phyloP scores from a whole-genome alignment of 805 yeast genomes.

The Hagleromyces aurorensis region DNA sequence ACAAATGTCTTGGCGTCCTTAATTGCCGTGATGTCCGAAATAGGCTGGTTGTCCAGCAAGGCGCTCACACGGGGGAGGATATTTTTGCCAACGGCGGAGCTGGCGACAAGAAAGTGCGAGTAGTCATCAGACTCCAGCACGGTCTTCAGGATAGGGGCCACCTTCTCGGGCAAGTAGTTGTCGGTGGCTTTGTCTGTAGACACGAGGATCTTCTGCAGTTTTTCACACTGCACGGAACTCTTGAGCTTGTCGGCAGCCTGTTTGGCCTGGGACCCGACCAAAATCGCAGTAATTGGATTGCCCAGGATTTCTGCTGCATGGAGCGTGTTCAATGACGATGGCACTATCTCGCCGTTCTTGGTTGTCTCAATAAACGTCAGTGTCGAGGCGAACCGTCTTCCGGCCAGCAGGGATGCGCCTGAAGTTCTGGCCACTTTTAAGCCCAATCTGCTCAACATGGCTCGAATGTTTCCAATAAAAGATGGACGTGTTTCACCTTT shows the following conservation, averaged over 20 bases:
- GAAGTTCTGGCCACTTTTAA: too few relatives aligned
- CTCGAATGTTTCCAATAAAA: too few relatives aligned
- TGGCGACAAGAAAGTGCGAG: conserved; percentile 71
- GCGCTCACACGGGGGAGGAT: conserved; percentile 85
- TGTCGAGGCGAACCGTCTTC: conserved; percentile 55
- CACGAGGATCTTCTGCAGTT: conserved; percentile 45
- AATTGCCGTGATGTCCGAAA: conserved; percentile 72
- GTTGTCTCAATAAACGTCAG: conserved; percentile 66
- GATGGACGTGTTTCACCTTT: too few relatives aligned
- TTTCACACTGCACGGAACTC: conserved; percentile 9
- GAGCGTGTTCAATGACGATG: conserved; percentile 64
- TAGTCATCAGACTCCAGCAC: conserved; percentile 25
- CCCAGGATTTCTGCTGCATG: conserved; percentile 73
- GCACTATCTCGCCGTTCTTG: conserved; percentile 44
- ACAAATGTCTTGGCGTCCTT: conserved; percentile 63
- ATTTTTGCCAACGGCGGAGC: conserved; percentile 83
- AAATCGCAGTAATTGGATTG: conserved; percentile 70
- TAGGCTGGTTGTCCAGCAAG: conserved; percentile 74
- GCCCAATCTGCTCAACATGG: too few relatives aligned
- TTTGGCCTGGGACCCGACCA: conserved; percentile 57
- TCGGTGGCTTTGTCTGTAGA: conserved; percentile 54
- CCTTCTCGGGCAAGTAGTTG: conserved; percentile 70
- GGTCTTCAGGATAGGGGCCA: conserved; percentile 57
- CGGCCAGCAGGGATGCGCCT: too few relatives aligned
- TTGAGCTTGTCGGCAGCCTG: conserved; percentile 38